Percentiles rank a stretch among this genome's conserved stretches.
These are phyloP conservation scores for Candida sp. DNA, from an alignment of 1,139 yeast genomes.

Conservation along the genomic window DNA sequence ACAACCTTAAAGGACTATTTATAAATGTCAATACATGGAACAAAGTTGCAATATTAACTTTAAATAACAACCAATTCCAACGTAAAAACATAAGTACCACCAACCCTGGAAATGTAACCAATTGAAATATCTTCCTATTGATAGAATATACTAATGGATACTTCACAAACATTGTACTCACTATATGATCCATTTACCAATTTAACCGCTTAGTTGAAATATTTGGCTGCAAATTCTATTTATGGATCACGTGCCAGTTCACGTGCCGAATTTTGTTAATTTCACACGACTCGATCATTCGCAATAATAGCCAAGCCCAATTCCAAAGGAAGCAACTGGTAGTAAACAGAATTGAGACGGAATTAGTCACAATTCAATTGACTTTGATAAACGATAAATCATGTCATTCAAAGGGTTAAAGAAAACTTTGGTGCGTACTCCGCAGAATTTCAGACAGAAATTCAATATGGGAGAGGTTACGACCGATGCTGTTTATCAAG, in stretches of 20 bases:
- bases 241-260: too few species aligned
- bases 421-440: conserved; percentile 84
- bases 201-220: too few species aligned
- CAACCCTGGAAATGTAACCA: neutral
- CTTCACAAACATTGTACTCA: too few species aligned
- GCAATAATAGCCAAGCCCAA: too few species aligned
- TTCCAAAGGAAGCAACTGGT: too few species aligned
- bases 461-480: conserved; percentile 84
- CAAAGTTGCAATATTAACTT: neutral
- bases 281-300: too few species aligned
- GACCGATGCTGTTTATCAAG: conserved; percentile 83
- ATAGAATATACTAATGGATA: neutral
- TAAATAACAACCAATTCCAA: neutral
- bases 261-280: too few species aligned
- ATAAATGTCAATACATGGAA: neutral
- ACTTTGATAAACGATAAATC: too few species aligned
- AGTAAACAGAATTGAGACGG: too few species aligned
- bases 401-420: conserved; percentile 96
- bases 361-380: too few species aligned
- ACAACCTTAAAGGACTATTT: neutral
- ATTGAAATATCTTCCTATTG: neutral
- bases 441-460: conserved; percentile 75
- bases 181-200: too few species aligned
- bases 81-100: neutral
- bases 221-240: neutral